Base-by-base conservation (phyloP, 2,329 filamentous ascomycete genomes). In the Colletotrichum liriopes region DNA sequence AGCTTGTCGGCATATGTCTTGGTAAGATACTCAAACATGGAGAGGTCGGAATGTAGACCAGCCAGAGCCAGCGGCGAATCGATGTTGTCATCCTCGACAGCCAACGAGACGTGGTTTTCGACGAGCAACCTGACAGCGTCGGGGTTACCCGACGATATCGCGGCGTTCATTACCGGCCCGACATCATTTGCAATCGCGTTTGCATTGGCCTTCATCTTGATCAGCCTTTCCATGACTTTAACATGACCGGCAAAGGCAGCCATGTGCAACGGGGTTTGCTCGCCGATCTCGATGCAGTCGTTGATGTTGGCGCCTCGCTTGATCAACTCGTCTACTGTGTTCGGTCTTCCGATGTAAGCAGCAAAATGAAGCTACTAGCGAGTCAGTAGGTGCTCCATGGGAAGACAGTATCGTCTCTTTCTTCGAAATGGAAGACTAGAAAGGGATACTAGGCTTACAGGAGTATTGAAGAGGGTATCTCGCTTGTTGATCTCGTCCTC, bases 21-120 rank as follows among this genome's bases (percentile, higher is more conserved):
- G 18, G 84, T 78, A 1, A 85, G 75, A 56, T 83, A 84, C 12
- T 84, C 80, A 49, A 85, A 83, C 78, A 85, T 84, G 2, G 81
- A 77, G 5, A 81, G 64, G 49, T 85, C 82, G 0, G 82, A 81
- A 12, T 83, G 74, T 16, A 79, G 73, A 1, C 82, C 83, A 11
- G 83, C 82, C 3, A 83, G 67, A 7, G 82, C 81, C 7, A 85
- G 71, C 0, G 83, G 83, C 0, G 82, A 77, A 5, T 77, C 74
- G 26, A 81, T 67, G 35, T 76, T 74, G 2, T 78, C 76, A 18
- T 71, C 74, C 9, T 81, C 78, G 5, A 78, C 74, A 7, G 80
- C 77, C 11, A 85, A 75, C 5, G 81, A 80, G 6, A 83, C 82
- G 20, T 81, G 78, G 9, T 79, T 76, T 29, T 82, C 78, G 1